Percentiles rank a stretch among this genome's conserved stretches.
Conservation (phyloP, 495 filamentous ascomycete species). For the Darksidea phi region DNA sequence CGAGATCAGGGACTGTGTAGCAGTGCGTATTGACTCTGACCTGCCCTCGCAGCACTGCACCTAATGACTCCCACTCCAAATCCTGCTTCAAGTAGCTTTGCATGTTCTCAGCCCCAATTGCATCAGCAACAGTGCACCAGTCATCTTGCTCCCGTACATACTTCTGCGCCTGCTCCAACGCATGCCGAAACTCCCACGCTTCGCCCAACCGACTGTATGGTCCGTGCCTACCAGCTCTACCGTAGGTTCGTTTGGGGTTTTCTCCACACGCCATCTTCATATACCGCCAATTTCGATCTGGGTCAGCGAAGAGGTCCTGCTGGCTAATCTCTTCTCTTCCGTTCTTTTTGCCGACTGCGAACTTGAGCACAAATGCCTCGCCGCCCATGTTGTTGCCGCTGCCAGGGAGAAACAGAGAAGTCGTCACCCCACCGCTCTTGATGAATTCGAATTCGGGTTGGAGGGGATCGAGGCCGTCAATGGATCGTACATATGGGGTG, state of each 20-base stretch:
- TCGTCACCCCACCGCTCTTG: conserved; percentile 67
- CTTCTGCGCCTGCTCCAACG: conserved; percentile 57
- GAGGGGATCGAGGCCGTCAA: conserved; percentile 55
- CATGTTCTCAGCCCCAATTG: conserved; percentile 37
- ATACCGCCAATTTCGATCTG: conserved; percentile 49
- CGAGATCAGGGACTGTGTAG: conserved; percentile 64
- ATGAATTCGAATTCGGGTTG: conserved; percentile 60
- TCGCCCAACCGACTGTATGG: conserved; percentile 53
- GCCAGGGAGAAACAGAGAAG: conserved; percentile 63
- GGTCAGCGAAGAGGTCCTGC: conserved; percentile 53
- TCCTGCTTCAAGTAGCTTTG: conserved; percentile 50
- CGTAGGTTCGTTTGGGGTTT: conserved; percentile 58
- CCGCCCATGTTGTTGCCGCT: conserved; percentile 67
- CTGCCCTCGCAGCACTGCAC: conserved; percentile 59
- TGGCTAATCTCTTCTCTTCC: conserved; percentile 51
- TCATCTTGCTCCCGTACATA: conserved; percentile 56
- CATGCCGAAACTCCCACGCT: conserved; percentile 62
- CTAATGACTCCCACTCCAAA: conserved; percentile 57
- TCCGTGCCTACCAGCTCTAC: conserved; percentile 33
- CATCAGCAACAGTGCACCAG: conserved; percentile 56
- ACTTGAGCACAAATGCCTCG: conserved; percentile 63
- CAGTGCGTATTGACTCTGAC: conserved; percentile 65
- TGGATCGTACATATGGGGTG: conserved; percentile 59
- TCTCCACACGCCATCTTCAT: conserved; percentile 75
- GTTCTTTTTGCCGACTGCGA: conserved; percentile 38